Evolutionary conservation across 176 grass and related monocot species (phyloP).

Genomic region (Puya raimondii): DNA sequence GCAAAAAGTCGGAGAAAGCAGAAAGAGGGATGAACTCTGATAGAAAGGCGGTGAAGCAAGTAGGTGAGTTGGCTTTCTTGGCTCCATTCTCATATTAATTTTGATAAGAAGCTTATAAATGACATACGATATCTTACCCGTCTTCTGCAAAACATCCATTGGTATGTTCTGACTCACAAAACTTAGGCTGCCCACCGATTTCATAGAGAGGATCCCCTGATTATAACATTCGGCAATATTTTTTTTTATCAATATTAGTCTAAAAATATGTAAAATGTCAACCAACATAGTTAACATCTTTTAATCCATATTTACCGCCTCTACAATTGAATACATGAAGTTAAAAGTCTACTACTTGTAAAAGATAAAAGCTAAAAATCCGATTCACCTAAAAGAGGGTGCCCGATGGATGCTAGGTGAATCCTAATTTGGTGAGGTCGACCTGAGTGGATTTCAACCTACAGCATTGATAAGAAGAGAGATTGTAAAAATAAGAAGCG

Average conservation of each 20-base stretch:
- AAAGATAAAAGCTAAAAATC: neutral
- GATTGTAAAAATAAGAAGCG: neutral
- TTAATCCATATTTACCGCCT: neutral
- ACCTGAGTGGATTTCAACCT: slow-evolving; percentile 90
- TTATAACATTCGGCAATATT: slow-evolving; percentile 11
- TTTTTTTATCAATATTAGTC: neutral
- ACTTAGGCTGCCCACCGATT: slow-evolving; percentile 57
- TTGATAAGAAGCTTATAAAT: too few species aligned
- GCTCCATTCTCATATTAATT: too few species aligned
- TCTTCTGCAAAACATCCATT: slow-evolving; percentile 56
- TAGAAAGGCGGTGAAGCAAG: too few species aligned
- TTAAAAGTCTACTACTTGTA: too few species aligned
- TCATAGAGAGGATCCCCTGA: slow-evolving; percentile 83
- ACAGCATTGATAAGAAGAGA: slow-evolving; percentile 22
- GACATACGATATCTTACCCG: slow-evolving; percentile 33
- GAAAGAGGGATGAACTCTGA: too few species aligned
- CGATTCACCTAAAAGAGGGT: slow-evolving; percentile 67
- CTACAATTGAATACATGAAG: neutral
- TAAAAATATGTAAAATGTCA: slow-evolving; percentile 6
- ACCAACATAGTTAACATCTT: neutral
- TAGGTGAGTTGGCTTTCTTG: too few species aligned
- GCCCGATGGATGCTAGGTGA: slow-evolving; percentile 67
- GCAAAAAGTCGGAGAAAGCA: neutral
- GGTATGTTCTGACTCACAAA: slow-evolving; percentile 24
- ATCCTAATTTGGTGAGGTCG: slow-evolving; percentile 82